phyloP scores from a whole-genome alignment of 805 yeast genomes.

The Nakazawaea holstii region DNA sequence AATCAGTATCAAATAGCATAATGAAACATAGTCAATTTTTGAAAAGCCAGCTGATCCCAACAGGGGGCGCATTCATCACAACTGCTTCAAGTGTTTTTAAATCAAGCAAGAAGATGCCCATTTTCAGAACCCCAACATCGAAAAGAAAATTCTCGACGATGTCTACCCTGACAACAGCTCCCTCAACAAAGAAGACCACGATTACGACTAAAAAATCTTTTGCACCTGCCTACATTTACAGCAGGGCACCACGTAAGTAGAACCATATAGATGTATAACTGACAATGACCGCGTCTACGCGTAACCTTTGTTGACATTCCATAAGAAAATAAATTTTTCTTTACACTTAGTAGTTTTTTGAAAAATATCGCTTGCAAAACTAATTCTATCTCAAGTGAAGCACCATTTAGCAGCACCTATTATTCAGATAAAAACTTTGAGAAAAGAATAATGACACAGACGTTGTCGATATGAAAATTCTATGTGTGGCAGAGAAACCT shows the following conservation, averaged over 20 bases:
- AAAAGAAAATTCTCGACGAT: neutral
- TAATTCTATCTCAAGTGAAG: too few species aligned
- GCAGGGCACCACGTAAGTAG: neutral
- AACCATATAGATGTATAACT: neutral
- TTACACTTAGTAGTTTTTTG: neutral
- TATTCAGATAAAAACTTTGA: too few species aligned
- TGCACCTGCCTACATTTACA: conserved; percentile 2
- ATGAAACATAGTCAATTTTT: neutral
- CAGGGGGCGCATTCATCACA: neutral
- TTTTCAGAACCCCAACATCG: neutral
- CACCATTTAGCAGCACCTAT: too few species aligned
- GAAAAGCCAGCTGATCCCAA: neutral
- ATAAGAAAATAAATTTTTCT: neutral
- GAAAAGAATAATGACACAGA: neutral
- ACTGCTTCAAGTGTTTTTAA: neutral
- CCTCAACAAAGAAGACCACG: neutral
- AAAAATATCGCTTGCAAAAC: too few species aligned
- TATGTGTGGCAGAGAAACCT: conserved; percentile 97
- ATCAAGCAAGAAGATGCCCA: neutral
- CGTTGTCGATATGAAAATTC: conserved; percentile 48
- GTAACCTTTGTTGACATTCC: neutral
- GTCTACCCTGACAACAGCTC: neutral
- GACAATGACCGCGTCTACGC: neutral
- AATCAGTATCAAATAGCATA: too few species aligned
- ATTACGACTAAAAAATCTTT: neutral